A percentile compares a stretch with the other conserved stretches of the same genome.
phyloP scores from a whole-genome alignment of 106 monocot genomes.

The Cymbidium sinense region DNA sequence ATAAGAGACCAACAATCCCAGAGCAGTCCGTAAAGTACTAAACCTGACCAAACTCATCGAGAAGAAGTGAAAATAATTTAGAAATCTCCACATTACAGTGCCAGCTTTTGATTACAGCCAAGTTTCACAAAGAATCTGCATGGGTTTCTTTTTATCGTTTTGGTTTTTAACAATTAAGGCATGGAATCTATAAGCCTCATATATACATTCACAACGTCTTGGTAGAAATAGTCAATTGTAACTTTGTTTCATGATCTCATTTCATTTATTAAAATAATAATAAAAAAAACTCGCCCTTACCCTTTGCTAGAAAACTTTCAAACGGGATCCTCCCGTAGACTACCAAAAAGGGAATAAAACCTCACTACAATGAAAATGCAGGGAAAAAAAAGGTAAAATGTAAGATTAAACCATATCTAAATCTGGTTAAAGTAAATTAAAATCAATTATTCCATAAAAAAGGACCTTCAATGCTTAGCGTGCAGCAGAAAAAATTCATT shows the following conservation, averaged over 20 bases:
- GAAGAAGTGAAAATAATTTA: constrained; percentile 2
- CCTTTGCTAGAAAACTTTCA: neutral
- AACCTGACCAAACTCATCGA: neutral
- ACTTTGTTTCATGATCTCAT: neutral
- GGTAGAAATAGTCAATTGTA: neutral
- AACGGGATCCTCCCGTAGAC: neutral
- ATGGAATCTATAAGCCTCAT: neutral
- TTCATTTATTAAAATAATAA: no score
- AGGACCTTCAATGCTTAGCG: neutral
- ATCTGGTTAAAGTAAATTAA: neutral
- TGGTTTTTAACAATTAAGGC: neutral
- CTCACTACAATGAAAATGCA: neutral
- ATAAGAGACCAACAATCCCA: neutral
- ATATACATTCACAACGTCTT: neutral
- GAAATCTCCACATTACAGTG: neutral
- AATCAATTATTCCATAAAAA: neutral
- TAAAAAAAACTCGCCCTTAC: neutral
- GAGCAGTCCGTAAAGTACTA: neutral
- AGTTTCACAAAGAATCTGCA: neutral
- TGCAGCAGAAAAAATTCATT: neutral
- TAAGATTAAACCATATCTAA: neutral
- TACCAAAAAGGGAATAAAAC: constrained; percentile 1
- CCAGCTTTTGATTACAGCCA: neutral
- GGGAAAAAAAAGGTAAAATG: neutral
- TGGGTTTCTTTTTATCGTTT: neutral